Evolutionary conservation across 2,329 filamentous ascomycete species (phyloP), one percentile per base, ranked within the genome.

Genomic region (Penicillium psychrosexuale): DNA sequence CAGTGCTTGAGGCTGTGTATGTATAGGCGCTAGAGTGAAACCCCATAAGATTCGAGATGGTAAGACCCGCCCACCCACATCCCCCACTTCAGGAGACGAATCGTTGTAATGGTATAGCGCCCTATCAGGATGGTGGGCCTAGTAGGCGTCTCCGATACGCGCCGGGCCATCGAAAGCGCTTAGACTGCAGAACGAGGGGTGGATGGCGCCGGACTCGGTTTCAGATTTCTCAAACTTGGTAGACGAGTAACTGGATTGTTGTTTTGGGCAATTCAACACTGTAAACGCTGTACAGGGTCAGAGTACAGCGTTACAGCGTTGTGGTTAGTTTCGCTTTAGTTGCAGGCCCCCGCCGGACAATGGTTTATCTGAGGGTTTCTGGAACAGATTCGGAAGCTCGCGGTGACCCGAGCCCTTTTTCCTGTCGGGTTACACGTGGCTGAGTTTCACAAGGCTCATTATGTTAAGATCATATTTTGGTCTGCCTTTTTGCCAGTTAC

Each of bases 21-120:
- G 50, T 61, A 57, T 65, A 67, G 53, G 69, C 70, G 69, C 70
- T 56, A 47, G 57, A 48, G 51, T 69, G 66, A 70, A 68, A 71
- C 67, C 36, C 51, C 43, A 57, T 55, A 55, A 55, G 50, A 61
- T 61, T 39, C 38, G n/a, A 37, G 46, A 37, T 34, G 11, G 47
- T 17, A 17, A 39, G 22, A 9, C 27, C 31, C 28, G 28, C 22
- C 22, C 22, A 24, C 22, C 22, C 22, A 24, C 22, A 24, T 24
- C 22, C 22, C 22, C 22, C 22, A 24, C 22, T 8, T 8, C 12
- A 37, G 40, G 17, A 36, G 31, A 42, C 47, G 50, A 62, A 61
- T 62, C 3, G 36, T 39, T 42, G 44, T 30, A 43, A 30, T 37
- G 34, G 30, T 45, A 50, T 50, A 54, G 55, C 55, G 55, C 56